Base-by-base conservation (phyloP, 257 asterid species). In the Thymus mandschuricus region DNA sequence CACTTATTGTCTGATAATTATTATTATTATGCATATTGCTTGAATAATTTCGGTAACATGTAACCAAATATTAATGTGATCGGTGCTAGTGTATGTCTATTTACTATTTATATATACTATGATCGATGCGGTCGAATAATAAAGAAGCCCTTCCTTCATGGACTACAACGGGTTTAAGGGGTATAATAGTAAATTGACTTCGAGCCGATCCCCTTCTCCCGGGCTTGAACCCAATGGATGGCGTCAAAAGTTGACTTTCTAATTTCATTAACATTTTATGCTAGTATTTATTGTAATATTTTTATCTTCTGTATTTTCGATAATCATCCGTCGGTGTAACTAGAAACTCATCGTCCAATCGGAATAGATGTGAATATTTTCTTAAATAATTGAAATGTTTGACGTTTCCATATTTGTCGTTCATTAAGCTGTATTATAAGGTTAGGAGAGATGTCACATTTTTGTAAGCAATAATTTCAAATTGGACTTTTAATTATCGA, bases 381-480 rank as follows among this genome's bases (percentile, higher is more conserved):
- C 1, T 34, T 34, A 34, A 33, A 0, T 34, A 34, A 34, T 34
- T 34, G 38, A 13, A 60, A n/a, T 15, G 2, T 66, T 66, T 9
- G 34, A 33, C n/a, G 9, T 28, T 48, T 33, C 28, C 13, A 13
- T 0, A 10, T 10, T 68, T 41, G 64, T 1, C 34, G 54, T 28
- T 41, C 29, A 55, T 55, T 12, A 41, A 41, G 60, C 8, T 51
- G 6, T 5, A 8, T 21, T n/a, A 57, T 69, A 34, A 21, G 13
- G 51, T 44, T 70, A 38, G 76, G 76, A 71, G 64, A 71, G 62
- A 35, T 61, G 76, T 61, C 76, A 49, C 69, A 38, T 61, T 35
- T 21, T 21, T 21, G 21, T 21, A 44, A 5, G 15, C 34, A 49
- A 15, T 7, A 6, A 57, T 8, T 41, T 10, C 50, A 15, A 41